Percentiles rank a stretch among this genome's conserved stretches.
phyloP scores from a whole-genome alignment of 2,329 filamentous ascomycete genomes.

The Ceratocystis smalleyi region DNA sequence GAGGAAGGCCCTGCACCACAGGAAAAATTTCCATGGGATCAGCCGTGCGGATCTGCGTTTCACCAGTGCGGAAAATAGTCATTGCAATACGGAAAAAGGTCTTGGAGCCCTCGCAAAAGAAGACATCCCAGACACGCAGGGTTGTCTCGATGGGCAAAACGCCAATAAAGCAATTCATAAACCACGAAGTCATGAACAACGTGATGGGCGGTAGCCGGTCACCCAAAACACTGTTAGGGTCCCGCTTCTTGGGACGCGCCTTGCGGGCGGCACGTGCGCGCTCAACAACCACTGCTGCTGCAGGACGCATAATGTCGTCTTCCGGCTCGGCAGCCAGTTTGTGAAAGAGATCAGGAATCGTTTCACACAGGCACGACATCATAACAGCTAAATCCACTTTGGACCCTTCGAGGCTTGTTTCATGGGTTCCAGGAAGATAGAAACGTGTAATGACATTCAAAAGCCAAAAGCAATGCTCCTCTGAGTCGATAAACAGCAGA shows the following conservation, averaged over 20 bases:
- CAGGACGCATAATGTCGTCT: conserved; percentile 25
- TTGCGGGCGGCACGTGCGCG: conserved; percentile 18
- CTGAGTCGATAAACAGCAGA: conserved; percentile 70
- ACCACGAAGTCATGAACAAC: conserved; percentile 87
- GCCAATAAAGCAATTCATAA: conserved; percentile 93
- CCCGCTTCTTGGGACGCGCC: conserved; percentile 25
- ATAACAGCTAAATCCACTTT: conserved; percentile 90
- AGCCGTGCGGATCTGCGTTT: conserved; percentile 62
- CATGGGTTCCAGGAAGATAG: conserved; percentile 82
- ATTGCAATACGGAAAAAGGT: conserved; percentile 85
- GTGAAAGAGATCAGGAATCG: conserved; percentile 67
- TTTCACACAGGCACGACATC: conserved; percentile 72
- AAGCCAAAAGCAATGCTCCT: conserved; percentile 86
- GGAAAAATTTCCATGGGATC: conserved; percentile 96
- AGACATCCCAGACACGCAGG: conserved; percentile 83
- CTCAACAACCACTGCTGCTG: conserved; percentile 20
- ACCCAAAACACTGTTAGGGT: conserved; percentile 28
- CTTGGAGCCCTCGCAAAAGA: conserved; percentile 90
- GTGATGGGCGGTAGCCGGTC: conserved; percentile 71
- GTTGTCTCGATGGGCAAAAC: conserved; percentile 84
- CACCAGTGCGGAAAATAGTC: conserved; percentile 78
- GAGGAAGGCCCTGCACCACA: conserved; percentile 74
- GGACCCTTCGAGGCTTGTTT: conserved; percentile 74
- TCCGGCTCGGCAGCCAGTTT: conserved; percentile 74
- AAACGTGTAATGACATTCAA: conserved; percentile 80